Evolutionary conservation across 78 protist genomes (phyloP).

Genomic region (Tieghemostelium lacteum): DNA sequence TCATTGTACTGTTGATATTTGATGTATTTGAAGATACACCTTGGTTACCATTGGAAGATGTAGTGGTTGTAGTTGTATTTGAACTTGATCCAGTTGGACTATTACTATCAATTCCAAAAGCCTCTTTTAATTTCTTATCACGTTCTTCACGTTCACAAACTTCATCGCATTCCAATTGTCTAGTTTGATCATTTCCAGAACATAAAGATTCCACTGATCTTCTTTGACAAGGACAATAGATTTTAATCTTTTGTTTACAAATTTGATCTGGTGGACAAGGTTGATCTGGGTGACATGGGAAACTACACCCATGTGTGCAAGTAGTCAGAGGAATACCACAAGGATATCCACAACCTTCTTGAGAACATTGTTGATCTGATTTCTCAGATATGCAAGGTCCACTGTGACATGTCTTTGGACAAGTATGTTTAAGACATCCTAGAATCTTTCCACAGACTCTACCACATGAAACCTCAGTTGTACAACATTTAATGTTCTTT

Average conservation of each 20-base stretch:
- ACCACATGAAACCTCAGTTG: constrained; percentile 79
- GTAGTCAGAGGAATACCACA: constrained; percentile 30
- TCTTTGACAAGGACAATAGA: constrained; percentile 77
- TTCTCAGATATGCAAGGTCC: constrained; percentile 64
- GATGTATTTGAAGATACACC: background rate
- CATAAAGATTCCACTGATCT: constrained; percentile 69
- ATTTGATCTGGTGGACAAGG: constrained; percentile 75
- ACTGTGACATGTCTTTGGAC: constrained; percentile 72
- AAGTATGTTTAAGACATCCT: constrained; percentile 72
- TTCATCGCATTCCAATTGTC: constrained; percentile 84
- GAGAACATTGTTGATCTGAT: background rate
- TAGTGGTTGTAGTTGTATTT: background rate
- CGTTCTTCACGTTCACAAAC: constrained; percentile 68
- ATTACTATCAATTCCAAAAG: constrained; percentile 13
- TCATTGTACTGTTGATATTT: too few species aligned
- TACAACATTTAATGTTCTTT: constrained; percentile 71
- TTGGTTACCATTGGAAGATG: background rate
- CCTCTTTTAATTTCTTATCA: constrained; percentile 61
- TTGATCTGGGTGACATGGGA: constrained; percentile 84
- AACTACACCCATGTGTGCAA: constrained; percentile 77
- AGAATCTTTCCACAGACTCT: constrained; percentile 73
- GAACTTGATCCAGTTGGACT: background rate
- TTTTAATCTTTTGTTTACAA: constrained; percentile 56
- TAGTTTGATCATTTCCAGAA: constrained; percentile 29
- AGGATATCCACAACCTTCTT: constrained; percentile 51